Evolutionary conservation across 305 asterid species (phyloP).

Genomic region (Fraxinus xanthoxyloides): DNA sequence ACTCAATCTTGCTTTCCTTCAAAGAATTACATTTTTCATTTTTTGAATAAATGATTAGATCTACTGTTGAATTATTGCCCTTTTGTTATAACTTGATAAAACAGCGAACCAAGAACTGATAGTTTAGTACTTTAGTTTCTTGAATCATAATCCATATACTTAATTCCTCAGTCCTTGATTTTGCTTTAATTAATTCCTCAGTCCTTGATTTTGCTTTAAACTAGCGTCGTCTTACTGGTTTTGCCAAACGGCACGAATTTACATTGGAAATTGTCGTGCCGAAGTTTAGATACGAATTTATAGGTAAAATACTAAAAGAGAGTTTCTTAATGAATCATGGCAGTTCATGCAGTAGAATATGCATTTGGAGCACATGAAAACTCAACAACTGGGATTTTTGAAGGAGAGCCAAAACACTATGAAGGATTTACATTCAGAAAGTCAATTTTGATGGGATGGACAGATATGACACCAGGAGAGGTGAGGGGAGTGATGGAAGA

Average conservation of each 20-base stretch:
- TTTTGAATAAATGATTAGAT: neutral
- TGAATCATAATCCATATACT: neutral
- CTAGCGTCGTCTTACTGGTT: neutral
- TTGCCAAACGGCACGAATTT: neutral
- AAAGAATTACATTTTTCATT: neutral
- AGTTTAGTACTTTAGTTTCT: neutral
- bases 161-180: neutral
- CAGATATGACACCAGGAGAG: constrained; percentile 43
- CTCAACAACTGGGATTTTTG: constrained; percentile 68
- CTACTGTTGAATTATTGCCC: neutral
- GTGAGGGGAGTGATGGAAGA: constrained; percentile 57
- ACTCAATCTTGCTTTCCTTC: neutral
- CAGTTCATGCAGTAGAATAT: constrained; percentile 75
- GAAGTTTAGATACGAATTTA: neutral
- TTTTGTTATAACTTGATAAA: neutral
- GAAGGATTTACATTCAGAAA: constrained; percentile 69
- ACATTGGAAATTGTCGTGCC: neutral
- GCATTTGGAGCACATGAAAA: constrained; percentile 79
- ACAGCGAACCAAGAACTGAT: neutral
- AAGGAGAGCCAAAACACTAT: constrained; percentile 64
- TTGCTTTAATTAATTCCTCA: too few relatives aligned
- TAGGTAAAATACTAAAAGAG: neutral
- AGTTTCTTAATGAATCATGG: neutral
- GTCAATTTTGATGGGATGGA: constrained; percentile 66
- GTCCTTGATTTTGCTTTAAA: neutral